Percentiles rank a stretch among this genome's conserved stretches.
Evolutionary conservation across 495 filamentous ascomycete species (phyloP).

Genomic region (Parathielavia appendiculata): DNA sequence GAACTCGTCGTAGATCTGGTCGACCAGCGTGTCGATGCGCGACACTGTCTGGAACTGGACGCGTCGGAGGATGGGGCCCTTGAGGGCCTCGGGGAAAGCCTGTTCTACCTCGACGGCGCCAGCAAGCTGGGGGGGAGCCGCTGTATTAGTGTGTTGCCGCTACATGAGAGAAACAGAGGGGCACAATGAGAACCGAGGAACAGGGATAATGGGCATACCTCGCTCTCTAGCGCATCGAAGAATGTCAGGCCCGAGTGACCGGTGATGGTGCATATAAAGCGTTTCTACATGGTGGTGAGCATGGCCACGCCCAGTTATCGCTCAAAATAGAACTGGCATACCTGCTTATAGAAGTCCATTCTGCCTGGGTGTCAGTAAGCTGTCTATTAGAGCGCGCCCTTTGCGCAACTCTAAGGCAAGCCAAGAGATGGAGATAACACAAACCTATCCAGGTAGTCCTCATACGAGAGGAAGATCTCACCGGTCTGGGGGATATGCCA

Average conservation of each 20-base stretch:
- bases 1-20: constrained; percentile 68
- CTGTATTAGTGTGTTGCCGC: constrained; percentile 4
- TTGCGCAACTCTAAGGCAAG: constrained; percentile 7
- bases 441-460: constrained; percentile 76
- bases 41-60: constrained; percentile 90
- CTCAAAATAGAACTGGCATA: constrained; percentile 33
- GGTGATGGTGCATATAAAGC: constrained; percentile 92
- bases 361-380: constrained; percentile 42
- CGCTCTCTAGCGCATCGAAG: constrained; percentile 87
- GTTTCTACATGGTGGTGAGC: constrained; percentile 48
- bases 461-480: constrained; percentile 86
- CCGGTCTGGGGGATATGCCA: constrained; percentile 88
- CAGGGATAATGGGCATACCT: constrained; percentile 57
- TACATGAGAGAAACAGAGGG: neutral
- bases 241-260: constrained; percentile 91
- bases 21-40: constrained; percentile 81
- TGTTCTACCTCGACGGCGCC: constrained; percentile 85
- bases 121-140: constrained; percentile 53
- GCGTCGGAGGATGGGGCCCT: constrained; percentile 80
- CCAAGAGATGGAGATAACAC: constrained; percentile 22
- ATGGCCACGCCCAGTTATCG: neutral
- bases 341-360: constrained; percentile 91
- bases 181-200: neutral
- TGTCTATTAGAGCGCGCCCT: neutral
- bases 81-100: constrained; percentile 84